Evolutionary conservation across 352 stramenopile genomes (phyloP), one percentile per base, ranked within the genome.

Genomic region (Pythium aquatile): DNA sequence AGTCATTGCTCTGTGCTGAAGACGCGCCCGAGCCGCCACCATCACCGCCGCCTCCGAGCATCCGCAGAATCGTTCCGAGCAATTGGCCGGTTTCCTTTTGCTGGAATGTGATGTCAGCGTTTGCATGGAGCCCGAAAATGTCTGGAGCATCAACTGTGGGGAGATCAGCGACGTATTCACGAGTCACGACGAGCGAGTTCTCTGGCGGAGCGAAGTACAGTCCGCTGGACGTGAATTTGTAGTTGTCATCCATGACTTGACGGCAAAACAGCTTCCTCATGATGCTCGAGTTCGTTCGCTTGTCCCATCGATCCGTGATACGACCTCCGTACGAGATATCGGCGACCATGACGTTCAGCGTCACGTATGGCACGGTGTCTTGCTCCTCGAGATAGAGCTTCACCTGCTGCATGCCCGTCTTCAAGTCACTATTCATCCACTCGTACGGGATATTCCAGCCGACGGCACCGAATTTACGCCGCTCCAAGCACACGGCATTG

Each of bases 401-500:
- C 24, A 97, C 81, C 64, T 97, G 89, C 69, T 93, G 95, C 85
- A 97, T 97, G 17, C 87, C 93, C 29, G 93, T 97, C 69, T 98
- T 98, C 3, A 98, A 57, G 65, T 98, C 94, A 53, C 83, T 96
- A 58, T 98, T 98, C 91, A 98, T 98, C 93, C 94, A 98, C 39
- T 96, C 94, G 68, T 98, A 98, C 2, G 91, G 91, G 56, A 98
- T 98, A 60, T 98, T 98, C 94, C 94, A 98, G 5, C 94, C 94
- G 2, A 98, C 89, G 2, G 94, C 91, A 24, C 94, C 94, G 62
- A 98, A 98, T 56, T 98, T 98, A 11, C 93, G 83, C 2, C 94
- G 81, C 61, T 98, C 94, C 4, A 98, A 74, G 60, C 96, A 98
- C 33, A 98, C 81, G 9, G 91, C 94, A 61, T 98, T 97, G 79